A percentile compares a stretch with the other conserved stretches of the same genome.
These are phyloP conservation scores for Boletus patriciae DNA, from an alignment of 768 basidiomycete genomes.

Conservation along the genomic window DNA sequence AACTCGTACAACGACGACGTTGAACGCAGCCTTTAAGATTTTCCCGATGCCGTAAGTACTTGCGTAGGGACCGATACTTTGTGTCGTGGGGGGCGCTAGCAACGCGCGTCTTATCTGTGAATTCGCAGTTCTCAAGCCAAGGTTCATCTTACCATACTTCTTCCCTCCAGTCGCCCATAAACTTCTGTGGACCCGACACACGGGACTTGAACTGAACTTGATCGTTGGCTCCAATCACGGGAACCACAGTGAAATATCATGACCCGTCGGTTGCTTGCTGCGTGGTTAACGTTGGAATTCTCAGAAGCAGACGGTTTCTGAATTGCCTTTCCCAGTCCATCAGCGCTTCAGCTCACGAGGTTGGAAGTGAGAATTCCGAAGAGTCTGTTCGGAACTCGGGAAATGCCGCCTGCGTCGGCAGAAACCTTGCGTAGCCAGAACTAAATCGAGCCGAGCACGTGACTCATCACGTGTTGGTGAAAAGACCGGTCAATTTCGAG, in stretches of 20 bases:
- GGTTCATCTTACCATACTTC: neutral
- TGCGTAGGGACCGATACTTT: too few relatives aligned
- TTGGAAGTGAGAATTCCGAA: too few relatives aligned
- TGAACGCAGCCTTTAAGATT: too few relatives aligned
- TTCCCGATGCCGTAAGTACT: too few relatives aligned
- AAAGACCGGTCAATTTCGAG: too few relatives aligned
- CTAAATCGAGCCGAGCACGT: too few relatives aligned
- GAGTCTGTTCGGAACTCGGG: too few relatives aligned
- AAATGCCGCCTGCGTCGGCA: too few relatives aligned
- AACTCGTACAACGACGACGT: too few relatives aligned
- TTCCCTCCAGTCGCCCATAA: neutral
- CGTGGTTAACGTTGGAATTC: too few relatives aligned
- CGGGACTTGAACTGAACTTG: neutral
- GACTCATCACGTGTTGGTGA: too few relatives aligned
- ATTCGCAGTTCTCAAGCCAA: neutral
- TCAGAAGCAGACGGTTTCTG: neutral
- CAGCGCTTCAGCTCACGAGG: neutral
- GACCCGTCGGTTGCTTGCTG: neutral
- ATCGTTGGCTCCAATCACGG: neutral
- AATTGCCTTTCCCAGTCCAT: neutral
- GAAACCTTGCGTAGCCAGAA: too few relatives aligned
- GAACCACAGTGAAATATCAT: neutral
- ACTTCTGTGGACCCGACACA: neutral
- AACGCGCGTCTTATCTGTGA: neutral
- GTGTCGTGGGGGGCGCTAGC: neutral